These are phyloP conservation scores for Ceratocystiopsis minuta DNA, from an alignment of 2,329 filamentous ascomycete genomes.

Conservation along the genomic window DNA sequence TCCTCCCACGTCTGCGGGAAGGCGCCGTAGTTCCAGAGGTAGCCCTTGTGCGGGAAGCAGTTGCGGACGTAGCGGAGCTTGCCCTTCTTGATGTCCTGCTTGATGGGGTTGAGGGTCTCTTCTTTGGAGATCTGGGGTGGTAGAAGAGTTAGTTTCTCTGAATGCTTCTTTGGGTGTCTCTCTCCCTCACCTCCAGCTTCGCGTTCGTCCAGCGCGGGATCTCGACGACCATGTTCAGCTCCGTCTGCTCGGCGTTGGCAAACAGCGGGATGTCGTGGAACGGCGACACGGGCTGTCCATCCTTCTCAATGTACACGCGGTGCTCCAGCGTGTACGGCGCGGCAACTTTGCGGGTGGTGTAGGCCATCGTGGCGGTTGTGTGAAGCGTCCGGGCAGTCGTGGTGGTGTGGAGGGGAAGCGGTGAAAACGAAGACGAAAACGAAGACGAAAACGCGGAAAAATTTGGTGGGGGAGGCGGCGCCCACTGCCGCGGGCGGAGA, in stretches of 20 bases:
- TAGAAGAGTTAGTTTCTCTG: no score
- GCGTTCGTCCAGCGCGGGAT: conserved; percentile 99
- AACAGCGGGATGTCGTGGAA: conserved; percentile 99
- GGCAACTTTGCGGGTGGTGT: conserved; percentile 71
- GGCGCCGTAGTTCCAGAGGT: conserved; percentile 99
- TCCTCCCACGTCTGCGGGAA: conserved; percentile 99
- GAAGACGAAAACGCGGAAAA: no score
- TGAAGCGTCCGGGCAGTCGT: no score
- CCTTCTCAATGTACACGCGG: conserved; percentile 94
- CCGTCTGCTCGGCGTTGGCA: conserved; percentile 85
- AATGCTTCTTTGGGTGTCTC: no score
- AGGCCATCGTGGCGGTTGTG: conserved; percentile 32
- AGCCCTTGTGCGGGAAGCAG: conserved; percentile 99
- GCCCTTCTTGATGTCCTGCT: conserved; percentile 99
- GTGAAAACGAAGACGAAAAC: no score
- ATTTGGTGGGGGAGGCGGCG: no score
- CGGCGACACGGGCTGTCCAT: conserved; percentile 81
- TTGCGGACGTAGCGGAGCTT: conserved; percentile 98
- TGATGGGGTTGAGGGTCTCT: conserved; percentile 94
- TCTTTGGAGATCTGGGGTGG: conserved; percentile 84
- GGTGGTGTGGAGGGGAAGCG: no score
- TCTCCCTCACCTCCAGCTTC: conserved; percentile 98
- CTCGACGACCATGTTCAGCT: conserved; percentile 99
- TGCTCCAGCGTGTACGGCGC: conserved; percentile 88
- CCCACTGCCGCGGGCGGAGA: no score